Evolutionary conservation across 2,329 filamentous ascomycete genomes (phyloP), one percentile per base, ranked within the genome.

Genomic region (Monosporascus sp.): DNA sequence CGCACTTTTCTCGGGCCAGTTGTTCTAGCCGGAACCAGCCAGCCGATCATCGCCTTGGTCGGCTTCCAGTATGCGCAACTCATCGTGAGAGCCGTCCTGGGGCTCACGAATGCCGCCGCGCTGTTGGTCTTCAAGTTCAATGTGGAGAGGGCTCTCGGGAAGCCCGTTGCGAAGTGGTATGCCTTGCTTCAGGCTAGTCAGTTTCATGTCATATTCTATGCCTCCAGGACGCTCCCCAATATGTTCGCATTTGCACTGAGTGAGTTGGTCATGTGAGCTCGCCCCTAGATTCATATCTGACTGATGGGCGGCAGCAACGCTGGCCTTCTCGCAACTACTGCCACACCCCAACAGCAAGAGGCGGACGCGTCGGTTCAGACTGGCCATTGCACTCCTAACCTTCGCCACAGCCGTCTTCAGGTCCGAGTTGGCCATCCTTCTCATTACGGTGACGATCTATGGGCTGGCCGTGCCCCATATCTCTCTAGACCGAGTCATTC

Each of bases 201-300:
- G 70, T 99, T 99, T 66, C 94, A 99, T 72, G 74, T 96, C 56
- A 79, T 94, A 57, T 99, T 90, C 72, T 99, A 99, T 74, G 87
- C 92, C 15, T 94, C 91, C 17, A 81, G 94, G 56, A 94, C 91
- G 2, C 74, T 99, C 59, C 94, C 94, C 2, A 99, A 99, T 69
- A 96, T 95, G 88, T 96, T 97, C 72, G 92, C 94, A 20, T 94
- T 97, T 74, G 83, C 85, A 9, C 74, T 97, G 54, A 90, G 87
- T 93, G 76, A 71, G 86, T 78, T 18, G 9, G 31, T 35, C 9
- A 14, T 35, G 11, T 5, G 31, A 5, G 31, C 9, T 35, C 0
- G 31, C 11, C 31, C 31, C 9, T 35, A 35, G 9, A 14, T 35
- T 35, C 31, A 35, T 35, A 14, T 35, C 31, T 35, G 14, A 35